Conservation (phyloP, 2,329 filamentous ascomycete genomes). For the Fusarium robinianum region DNA sequence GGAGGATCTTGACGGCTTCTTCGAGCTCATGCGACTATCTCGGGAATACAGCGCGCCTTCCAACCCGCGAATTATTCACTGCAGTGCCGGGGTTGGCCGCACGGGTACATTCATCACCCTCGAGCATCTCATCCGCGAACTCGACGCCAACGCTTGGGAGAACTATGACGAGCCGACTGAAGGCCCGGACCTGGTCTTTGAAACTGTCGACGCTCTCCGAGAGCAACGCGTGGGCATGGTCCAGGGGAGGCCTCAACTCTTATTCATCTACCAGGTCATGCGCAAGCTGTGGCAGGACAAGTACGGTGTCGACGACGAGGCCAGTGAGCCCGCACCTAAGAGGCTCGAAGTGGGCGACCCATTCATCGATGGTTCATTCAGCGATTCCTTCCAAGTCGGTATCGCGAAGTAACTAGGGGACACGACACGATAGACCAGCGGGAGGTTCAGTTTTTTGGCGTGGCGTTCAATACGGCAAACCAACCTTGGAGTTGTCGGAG, state of each 20-base stretch:
- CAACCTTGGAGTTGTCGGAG: slow-evolving; percentile 12
- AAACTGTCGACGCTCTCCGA: slow-evolving; percentile 78
- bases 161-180: slow-evolving; percentile 44
- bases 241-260: slow-evolving; percentile 81
- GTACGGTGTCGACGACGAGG: slow-evolving; percentile 51
- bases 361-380: slow-evolving; percentile 38
- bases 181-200: slow-evolving; percentile 68
- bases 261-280: slow-evolving; percentile 87
- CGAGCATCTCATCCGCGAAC: slow-evolving; percentile 85
- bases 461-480: slow-evolving; percentile 11
- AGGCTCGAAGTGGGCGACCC: slow-evolving; percentile 57
- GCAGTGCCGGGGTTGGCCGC: slow-evolving; percentile 90
- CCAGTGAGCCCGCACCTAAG: slow-evolving; percentile 56
- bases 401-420: slow-evolving; percentile 12
- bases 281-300: slow-evolving; percentile 73
- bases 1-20: slow-evolving; percentile 68
- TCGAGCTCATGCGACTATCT: slow-evolving; percentile 71
- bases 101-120: slow-evolving; percentile 95
- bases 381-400: slow-evolving; percentile 17
- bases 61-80: slow-evolving; percentile 78
- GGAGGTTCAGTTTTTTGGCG: slow-evolving; percentile 2
- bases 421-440: no score
- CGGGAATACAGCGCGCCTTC: slow-evolving; percentile 58
- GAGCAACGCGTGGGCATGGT: slow-evolving; percentile 96
- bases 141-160: slow-evolving; percentile 73